Evolutionary conservation across 176 grass and related monocot genomes (phyloP).

Genomic region (Oryza meridionalis): DNA sequence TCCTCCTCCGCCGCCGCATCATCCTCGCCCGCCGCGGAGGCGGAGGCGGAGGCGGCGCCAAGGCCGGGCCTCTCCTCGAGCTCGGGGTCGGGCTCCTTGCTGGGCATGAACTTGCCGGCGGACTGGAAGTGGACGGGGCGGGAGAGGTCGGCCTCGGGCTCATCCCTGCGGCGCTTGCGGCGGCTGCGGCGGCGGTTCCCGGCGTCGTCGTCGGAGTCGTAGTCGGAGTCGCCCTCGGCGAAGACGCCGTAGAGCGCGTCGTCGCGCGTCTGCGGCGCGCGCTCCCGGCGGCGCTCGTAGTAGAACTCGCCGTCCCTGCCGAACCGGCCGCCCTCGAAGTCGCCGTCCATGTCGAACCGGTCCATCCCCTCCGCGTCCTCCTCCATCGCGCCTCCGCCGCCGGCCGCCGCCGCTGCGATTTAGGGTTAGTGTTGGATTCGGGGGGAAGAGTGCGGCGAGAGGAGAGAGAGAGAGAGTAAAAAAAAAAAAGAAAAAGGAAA

Average conservation of each 20-base stretch:
- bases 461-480: neutral
- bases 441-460: neutral
- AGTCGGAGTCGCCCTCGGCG: slow-evolving; percentile 60
- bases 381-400: slow-evolving; percentile 44
- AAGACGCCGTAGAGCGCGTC: slow-evolving; percentile 78
- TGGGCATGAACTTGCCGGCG: slow-evolving; percentile 51
- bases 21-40: neutral
- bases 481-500: neutral
- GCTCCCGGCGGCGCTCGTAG: slow-evolving; percentile 60
- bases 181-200: slow-evolving; percentile 45
- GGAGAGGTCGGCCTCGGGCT: slow-evolving; percentile 47
- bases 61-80: slow-evolving; percentile 26
- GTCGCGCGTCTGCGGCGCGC: slow-evolving; percentile 59
- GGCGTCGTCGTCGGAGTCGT: slow-evolving; percentile 53
- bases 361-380: slow-evolving; percentile 74
- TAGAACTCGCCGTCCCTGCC: slow-evolving; percentile 81
- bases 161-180: slow-evolving; percentile 49
- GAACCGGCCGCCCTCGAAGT: slow-evolving; percentile 74
- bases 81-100: slow-evolving; percentile 40
- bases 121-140: slow-evolving; percentile 72
- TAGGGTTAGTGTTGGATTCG: neutral
- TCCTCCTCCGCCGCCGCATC: slow-evolving; percentile 30
- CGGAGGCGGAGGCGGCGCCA: neutral
- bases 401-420: neutral
- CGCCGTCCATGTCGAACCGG: slow-evolving; percentile 70